A percentile compares a stretch with the other conserved stretches of the same genome.
These are phyloP conservation scores for Calonectria pauciramosa DNA, from an alignment of 2,329 filamentous ascomycete genomes.

Conservation along the genomic window DNA sequence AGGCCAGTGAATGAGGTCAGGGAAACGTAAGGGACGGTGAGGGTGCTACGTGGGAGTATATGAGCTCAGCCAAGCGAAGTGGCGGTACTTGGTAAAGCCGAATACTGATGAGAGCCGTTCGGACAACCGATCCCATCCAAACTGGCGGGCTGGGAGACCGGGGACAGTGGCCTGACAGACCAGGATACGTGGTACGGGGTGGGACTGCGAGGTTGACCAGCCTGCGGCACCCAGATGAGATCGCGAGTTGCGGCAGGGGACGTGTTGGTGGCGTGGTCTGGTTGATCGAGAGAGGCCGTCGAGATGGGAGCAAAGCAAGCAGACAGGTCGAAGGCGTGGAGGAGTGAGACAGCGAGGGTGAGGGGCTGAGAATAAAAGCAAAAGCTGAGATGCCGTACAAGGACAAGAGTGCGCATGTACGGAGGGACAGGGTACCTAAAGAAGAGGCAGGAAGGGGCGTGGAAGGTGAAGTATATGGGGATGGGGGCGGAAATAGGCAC, in stretches of 20 bases:
- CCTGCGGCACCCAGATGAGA: slow-evolving; percentile 15
- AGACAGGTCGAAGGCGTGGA: neutral
- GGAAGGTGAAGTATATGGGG: slow-evolving; percentile 19
- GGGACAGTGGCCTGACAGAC: slow-evolving; percentile 45
- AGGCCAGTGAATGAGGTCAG: slow-evolving; percentile 20
- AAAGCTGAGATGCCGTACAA: neutral
- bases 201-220: slow-evolving; percentile 29
- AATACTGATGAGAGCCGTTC: slow-evolving; percentile 34
- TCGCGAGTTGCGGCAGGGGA: slow-evolving; percentile 7
- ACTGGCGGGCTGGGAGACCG: slow-evolving; percentile 40
- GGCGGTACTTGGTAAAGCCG: slow-evolving; percentile 33
- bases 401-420: neutral
- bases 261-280: neutral
- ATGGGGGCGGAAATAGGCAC: slow-evolving; percentile 28
- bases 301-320: neutral
- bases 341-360: slow-evolving; percentile 11
- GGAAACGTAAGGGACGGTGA: slow-evolving; percentile 14
- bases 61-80: slow-evolving; percentile 36
- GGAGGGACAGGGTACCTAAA: neutral
- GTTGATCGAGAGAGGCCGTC: neutral
- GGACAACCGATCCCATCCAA: slow-evolving; percentile 39
- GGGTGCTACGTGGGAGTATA: slow-evolving; percentile 22
- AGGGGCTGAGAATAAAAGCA: slow-evolving; percentile 11
- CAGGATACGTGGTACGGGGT: slow-evolving; percentile 43
- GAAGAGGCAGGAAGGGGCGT: slow-evolving; percentile 1